Evolutionary conservation across 257 asterid species (phyloP).

Genomic region (Fraxinus pennsylvanica): DNA sequence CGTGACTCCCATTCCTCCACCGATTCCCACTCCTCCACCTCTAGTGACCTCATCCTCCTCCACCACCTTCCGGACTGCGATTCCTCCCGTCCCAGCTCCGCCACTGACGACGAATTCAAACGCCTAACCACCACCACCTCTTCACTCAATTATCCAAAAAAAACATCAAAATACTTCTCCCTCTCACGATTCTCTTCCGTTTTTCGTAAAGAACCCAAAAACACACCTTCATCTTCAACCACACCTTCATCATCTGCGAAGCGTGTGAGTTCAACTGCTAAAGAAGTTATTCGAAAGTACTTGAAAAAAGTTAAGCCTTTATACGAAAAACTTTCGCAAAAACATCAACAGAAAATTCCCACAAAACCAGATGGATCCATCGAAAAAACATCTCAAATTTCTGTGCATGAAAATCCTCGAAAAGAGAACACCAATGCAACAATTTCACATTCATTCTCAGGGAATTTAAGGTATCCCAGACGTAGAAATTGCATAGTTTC

Average conservation of each 20-base stretch:
- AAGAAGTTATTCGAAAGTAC: constrained; percentile 69
- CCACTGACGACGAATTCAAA: constrained; percentile 58
- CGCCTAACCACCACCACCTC: constrained; percentile 34
- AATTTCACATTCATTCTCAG: constrained; percentile 63
- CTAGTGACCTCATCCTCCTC: constrained; percentile 38
- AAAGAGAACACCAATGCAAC: constrained; percentile 16
- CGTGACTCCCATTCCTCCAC: constrained; percentile 62
- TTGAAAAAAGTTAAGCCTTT: constrained; percentile 76
- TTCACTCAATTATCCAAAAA: constrained; percentile 22
- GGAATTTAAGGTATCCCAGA: constrained; percentile 64
- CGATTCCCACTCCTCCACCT: constrained; percentile 52
- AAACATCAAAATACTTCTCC: constrained; percentile 55
- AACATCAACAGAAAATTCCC: constrained; percentile 31
- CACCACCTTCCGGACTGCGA: constrained; percentile 49
- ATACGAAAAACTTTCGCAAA: constrained; percentile 71
- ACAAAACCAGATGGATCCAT: constrained; percentile 20
- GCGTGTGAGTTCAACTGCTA: constrained; percentile 63
- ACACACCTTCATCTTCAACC: not conserved
- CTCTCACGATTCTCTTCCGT: constrained; percentile 74
- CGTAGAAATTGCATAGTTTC: constrained; percentile 45
- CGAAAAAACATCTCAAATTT: constrained; percentile 9
- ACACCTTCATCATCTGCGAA: constrained; percentile 36
- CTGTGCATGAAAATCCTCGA: not conserved
- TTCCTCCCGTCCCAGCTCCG: constrained; percentile 80
- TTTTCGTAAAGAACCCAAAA: constrained; percentile 57